These are phyloP conservation scores for Leccinum incarnatum DNA, from an alignment of 768 basidiomycete species.

Conservation along the genomic window DNA sequence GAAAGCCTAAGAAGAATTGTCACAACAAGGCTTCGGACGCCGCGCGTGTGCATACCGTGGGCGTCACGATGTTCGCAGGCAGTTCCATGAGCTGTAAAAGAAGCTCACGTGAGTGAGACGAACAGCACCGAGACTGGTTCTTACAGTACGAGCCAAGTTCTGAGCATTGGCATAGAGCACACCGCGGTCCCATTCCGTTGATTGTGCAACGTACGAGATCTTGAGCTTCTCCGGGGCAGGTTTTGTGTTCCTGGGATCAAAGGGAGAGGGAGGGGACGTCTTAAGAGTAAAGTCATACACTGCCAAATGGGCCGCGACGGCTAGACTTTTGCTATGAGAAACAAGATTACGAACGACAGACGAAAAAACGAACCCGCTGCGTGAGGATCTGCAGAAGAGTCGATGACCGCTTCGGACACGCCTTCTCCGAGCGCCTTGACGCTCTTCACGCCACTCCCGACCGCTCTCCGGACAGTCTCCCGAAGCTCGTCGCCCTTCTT, in stretches of 20 bases:
- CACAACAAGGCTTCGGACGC: neutral
- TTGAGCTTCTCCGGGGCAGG: conserved; percentile 48
- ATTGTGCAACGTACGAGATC: conserved; percentile 44
- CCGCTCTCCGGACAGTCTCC: conserved; percentile 68
- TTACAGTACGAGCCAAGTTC: conserved; percentile 75
- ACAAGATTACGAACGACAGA: neutral
- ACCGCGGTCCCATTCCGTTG: conserved; percentile 69
- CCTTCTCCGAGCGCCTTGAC: conserved; percentile 59
- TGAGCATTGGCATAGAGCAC: conserved; percentile 72
- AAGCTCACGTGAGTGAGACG: neutral
- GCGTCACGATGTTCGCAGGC: conserved; percentile 84
- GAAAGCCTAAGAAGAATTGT: conserved; percentile 48
- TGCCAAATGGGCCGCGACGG: conserved; percentile 76
- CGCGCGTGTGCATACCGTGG: conserved; percentile 49
- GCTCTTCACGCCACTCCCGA: conserved; percentile 71
- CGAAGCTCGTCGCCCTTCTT: conserved; percentile 47
- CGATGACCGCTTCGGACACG: conserved; percentile 59
- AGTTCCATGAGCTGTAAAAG: conserved; percentile 70
- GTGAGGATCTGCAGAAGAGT: conserved; percentile 67
- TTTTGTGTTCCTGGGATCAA: conserved; percentile 58
- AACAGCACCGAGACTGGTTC: conserved; percentile 9
- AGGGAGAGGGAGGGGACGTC: conserved; percentile 63
- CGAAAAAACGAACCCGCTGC: conserved; percentile 55
- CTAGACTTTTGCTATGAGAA: conserved; percentile 33
- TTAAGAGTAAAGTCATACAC: conserved; percentile 76